A percentile compares a stretch with the other conserved stretches of the same genome.
These are phyloP conservation scores for Clitocybe nebularis DNA, from an alignment of 1,284 basidiomycete genomes.

Conservation along the genomic window DNA sequence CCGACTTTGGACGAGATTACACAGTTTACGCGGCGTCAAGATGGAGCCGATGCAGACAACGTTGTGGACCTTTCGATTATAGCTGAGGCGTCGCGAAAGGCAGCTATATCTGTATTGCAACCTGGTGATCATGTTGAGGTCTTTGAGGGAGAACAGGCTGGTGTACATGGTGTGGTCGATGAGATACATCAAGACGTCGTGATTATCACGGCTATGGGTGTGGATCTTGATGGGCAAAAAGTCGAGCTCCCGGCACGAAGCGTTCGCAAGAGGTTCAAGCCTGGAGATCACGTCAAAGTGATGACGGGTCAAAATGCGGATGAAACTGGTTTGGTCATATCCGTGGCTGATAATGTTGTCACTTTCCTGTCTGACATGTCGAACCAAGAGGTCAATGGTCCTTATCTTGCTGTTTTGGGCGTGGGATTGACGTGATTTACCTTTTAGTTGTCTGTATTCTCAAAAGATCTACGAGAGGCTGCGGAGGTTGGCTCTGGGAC, in stretches of 20 bases:
- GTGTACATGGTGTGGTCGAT: conserved; percentile 89
- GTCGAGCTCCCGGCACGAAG: conserved; percentile 86
- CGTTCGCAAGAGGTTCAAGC: conserved; percentile 92
- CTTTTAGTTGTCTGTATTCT: conserved; percentile 86
- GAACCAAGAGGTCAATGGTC: conserved; percentile 81
- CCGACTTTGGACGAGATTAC: conserved; percentile 97
- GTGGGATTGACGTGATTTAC: conserved; percentile 3
- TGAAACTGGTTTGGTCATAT: conserved; percentile 95
- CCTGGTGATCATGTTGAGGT: conserved; percentile 98
- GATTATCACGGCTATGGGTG: conserved; percentile 76
- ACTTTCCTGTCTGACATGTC: conserved; percentile 98
- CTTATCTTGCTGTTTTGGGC: not conserved
- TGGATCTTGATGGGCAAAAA: conserved; percentile 81
- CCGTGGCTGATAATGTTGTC: conserved; percentile 86
- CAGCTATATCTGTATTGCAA: conserved; percentile 86
- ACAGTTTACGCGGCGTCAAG: conserved; percentile 74
- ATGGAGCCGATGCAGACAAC: conserved; percentile 57
- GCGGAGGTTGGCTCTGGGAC: conserved; percentile 92
- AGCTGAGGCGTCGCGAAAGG: conserved; percentile 84
- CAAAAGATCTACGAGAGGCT: conserved; percentile 95
- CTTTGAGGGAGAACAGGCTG: conserved; percentile 94
- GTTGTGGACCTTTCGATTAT: conserved; percentile 79
- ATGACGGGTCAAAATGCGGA: conserved; percentile 93
- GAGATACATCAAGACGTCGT: conserved; percentile 88
- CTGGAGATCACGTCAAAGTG: conserved; percentile 98